phyloP scores from a whole-genome alignment of 345 rosid genomes.

The Salix brachista region DNA sequence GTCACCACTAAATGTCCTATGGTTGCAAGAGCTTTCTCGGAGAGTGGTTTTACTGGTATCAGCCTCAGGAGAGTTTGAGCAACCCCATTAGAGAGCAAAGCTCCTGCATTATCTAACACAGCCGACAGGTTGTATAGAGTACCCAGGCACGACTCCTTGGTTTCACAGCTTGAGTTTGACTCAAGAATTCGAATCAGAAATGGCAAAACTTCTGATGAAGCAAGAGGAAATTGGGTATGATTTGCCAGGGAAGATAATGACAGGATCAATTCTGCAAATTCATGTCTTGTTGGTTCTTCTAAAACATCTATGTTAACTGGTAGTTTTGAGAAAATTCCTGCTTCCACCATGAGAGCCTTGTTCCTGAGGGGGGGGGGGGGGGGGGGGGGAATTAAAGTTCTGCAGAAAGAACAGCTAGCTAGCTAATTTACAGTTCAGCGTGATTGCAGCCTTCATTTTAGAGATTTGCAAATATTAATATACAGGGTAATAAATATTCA shows the following conservation, averaged over 20 bases:
- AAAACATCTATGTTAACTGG: constrained; percentile 40
- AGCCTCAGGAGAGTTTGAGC: constrained; percentile 47
- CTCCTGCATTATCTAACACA: constrained; percentile 59
- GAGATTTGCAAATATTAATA: too few relatives aligned
- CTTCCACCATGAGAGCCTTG: constrained; percentile 75
- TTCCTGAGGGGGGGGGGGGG: too few relatives aligned
- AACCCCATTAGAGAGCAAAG: constrained; percentile 48
- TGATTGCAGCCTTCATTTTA: too few relatives aligned
- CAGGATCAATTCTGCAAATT: constrained; percentile 51
- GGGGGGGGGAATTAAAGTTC: too few relatives aligned
- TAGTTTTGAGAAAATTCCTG: constrained; percentile 67
- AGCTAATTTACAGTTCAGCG: too few relatives aligned
- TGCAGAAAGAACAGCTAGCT: too few relatives aligned
- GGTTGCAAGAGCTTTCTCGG: constrained; percentile 71
- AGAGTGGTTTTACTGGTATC: constrained; percentile 39
- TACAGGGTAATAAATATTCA: too few relatives aligned
- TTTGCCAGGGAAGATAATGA: constrained; percentile 58
- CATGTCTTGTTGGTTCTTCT: constrained; percentile 52
- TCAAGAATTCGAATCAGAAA: constrained; percentile 50
- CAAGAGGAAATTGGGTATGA: constrained; percentile 35
- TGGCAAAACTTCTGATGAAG: constrained; percentile 46
- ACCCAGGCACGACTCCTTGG: constrained; percentile 55
- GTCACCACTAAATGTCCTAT: constrained; percentile 76
- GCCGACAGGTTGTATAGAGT: constrained; percentile 53
- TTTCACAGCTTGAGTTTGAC: constrained; percentile 41